Evolutionary conservation across 805 yeast genomes (phyloP).

Genomic region (Kuraishia molischiana): DNA sequence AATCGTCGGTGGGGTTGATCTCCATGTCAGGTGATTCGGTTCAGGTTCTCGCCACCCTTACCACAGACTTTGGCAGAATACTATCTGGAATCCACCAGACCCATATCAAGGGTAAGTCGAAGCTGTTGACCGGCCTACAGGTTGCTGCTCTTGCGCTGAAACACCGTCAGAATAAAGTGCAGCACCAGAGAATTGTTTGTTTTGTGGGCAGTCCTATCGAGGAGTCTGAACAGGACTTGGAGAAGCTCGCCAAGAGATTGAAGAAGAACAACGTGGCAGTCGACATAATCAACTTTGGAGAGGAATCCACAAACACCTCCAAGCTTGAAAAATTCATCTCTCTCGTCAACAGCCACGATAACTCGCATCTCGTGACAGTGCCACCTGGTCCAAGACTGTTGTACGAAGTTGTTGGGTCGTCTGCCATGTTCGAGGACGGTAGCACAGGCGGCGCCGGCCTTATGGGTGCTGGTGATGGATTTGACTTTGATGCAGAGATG

Average conservation of each 20-base stretch:
- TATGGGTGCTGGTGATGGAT: slow-evolving; percentile 37
- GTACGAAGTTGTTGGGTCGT: slow-evolving; percentile 70
- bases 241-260: slow-evolving; percentile 80
- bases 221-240: slow-evolving; percentile 62
- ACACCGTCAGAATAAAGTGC: slow-evolving; percentile 92
- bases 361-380: slow-evolving; percentile 74
- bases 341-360: slow-evolving; percentile 65
- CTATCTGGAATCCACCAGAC: slow-evolving; percentile 77
- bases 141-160: slow-evolving; percentile 91
- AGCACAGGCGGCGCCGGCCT: slow-evolving; percentile 40
- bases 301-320: slow-evolving; percentile 64
- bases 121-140: slow-evolving; percentile 77
- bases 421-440: slow-evolving; percentile 64
- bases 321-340: slow-evolving; percentile 73
- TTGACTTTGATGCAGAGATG: slow-evolving; percentile 79
- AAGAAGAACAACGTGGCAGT: slow-evolving; percentile 88
- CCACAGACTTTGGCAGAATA: slow-evolving; percentile 79
- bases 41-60: slow-evolving; percentile 79
- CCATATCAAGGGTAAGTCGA: slow-evolving; percentile 54
- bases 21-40: slow-evolving; percentile 84
- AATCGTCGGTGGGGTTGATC: slow-evolving; percentile 85
- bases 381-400: slow-evolving; percentile 83
- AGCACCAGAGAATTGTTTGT: slow-evolving; percentile 79
- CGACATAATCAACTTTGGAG: slow-evolving; percentile 89
- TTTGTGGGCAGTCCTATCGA: slow-evolving; percentile 83